These are phyloP conservation scores for Epichloe sibirici DNA, from an alignment of 2,329 filamentous ascomycete genomes.

Conservation along the genomic window DNA sequence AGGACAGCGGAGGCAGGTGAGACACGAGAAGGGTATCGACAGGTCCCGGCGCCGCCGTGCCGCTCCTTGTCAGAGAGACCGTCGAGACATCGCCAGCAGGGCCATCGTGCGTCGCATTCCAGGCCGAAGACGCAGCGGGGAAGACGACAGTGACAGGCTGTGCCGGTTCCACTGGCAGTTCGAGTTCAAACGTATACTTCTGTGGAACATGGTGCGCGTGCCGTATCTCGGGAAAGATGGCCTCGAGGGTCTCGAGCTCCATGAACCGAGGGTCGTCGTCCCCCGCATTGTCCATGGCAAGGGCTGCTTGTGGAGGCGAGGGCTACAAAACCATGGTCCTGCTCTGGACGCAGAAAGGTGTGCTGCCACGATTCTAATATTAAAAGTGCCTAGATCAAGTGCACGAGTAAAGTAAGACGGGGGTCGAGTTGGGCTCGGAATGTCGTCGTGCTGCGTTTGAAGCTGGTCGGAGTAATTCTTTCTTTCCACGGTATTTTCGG, in stretches of 20 bases:
- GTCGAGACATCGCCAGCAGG: neutral
- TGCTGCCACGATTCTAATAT: too few relatives aligned
- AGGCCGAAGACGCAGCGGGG: conserved; percentile 30
- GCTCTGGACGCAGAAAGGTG: too few relatives aligned
- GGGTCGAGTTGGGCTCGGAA: neutral
- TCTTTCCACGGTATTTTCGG: neutral
- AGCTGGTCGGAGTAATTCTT: neutral
- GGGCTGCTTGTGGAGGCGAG: neutral
- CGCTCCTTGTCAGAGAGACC: neutral
- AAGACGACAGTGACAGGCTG: conserved; percentile 46
- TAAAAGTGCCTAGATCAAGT: too few relatives aligned
- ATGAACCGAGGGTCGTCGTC: conserved; percentile 43
- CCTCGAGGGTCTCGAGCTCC: conserved; percentile 48
- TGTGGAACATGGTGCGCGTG: conserved; percentile 26
- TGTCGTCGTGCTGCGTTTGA: neutral
- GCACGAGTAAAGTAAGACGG: too few relatives aligned
- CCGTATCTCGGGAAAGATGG: conserved; percentile 56
- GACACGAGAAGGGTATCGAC: conserved; percentile 37
- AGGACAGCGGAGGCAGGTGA: conserved; percentile 44
- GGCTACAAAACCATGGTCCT: conserved; percentile 1
- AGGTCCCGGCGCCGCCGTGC: conserved; percentile 9
- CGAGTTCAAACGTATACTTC: conserved; percentile 38
- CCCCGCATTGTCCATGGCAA: conserved; percentile 27
- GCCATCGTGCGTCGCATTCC: conserved; percentile 3
- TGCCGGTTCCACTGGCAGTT: conserved; percentile 43